Percentiles rank a stretch among this genome's conserved stretches.
phyloP scores from a whole-genome alignment of 495 filamentous ascomycete genomes.

The Neurospora sp. region DNA sequence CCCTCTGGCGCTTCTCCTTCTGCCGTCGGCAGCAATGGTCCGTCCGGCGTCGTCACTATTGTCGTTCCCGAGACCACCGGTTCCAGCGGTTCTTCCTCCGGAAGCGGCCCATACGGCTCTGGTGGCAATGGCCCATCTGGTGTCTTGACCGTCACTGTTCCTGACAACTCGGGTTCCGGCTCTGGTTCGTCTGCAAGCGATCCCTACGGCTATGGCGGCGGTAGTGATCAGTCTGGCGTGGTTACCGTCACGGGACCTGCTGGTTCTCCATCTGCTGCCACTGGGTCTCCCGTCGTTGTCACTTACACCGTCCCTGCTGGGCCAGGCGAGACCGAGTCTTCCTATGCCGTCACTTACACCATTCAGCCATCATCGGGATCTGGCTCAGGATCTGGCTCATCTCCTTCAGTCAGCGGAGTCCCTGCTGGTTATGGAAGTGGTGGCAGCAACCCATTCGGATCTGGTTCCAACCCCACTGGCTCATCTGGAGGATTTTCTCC shows the following conservation, averaged over 20 bases:
- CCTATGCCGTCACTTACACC: constrained; percentile 17
- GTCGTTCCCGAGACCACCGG: background rate
- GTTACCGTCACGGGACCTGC: constrained; percentile 4
- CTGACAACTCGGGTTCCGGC: background rate
- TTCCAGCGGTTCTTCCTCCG: background rate
- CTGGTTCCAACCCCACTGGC: background rate
- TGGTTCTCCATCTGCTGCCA: background rate
- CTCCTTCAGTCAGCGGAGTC: background rate
- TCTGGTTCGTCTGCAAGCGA: constrained; percentile 1
- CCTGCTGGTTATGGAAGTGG: constrained; percentile 2
- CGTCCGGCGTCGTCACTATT: background rate
- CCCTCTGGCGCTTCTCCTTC: background rate
- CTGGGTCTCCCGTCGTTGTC: constrained; percentile 3
- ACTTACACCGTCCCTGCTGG: constrained; percentile 13
- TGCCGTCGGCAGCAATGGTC: background rate
- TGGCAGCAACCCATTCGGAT: background rate
- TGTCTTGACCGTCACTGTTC: constrained; percentile 2
- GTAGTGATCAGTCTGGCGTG: background rate
- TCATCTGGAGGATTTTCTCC: background rate
- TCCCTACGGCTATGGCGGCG: background rate
- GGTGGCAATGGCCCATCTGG: background rate
- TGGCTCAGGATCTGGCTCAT: background rate
- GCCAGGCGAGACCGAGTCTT: background rate
- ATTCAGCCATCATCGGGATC: background rate
- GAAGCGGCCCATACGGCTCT: background rate